Evolutionary conservation across 345 rosid species (phyloP).

Genomic region (Ailanthus altissimus): DNA sequence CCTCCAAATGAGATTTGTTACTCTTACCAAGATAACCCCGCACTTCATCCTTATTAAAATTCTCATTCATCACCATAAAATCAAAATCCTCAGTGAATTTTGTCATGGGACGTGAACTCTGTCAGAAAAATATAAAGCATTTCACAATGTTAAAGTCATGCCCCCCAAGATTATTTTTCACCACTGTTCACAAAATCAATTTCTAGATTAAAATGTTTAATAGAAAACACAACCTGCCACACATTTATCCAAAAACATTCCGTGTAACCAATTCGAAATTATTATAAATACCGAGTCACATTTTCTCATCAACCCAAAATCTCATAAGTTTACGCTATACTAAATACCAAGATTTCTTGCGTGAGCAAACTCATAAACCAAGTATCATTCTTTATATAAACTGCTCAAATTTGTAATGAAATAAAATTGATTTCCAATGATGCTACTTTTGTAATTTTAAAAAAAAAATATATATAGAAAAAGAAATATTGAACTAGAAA

Average conservation of each 20-base stretch:
- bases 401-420: too few species aligned
- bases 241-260: neutral
- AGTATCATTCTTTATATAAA: too few species aligned
- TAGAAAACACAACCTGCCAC: neutral
- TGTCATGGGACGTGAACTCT: constrained; percentile 4
- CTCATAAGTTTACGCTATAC: neutral
- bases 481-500: neutral
- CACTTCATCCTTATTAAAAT: neutral
- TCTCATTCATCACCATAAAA: constrained; percentile 12
- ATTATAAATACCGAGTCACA: neutral
- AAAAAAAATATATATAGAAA: neutral
- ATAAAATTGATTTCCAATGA: neutral
- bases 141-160: neutral
- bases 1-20: constrained; percentile 34
- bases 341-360: neutral
- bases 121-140: neutral
- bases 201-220: neutral
- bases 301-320: neutral
- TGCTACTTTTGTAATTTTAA: neutral
- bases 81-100: constrained; percentile 19
- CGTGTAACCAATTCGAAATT: neutral
- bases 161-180: neutral
- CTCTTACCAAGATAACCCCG: constrained; percentile 12
- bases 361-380: neutral
- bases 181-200: neutral